Percentiles rank a stretch among this genome's conserved stretches.
These are phyloP conservation scores for Fusarium graminum DNA, from an alignment of 2,329 filamentous ascomycete genomes.

Conservation along the genomic window DNA sequence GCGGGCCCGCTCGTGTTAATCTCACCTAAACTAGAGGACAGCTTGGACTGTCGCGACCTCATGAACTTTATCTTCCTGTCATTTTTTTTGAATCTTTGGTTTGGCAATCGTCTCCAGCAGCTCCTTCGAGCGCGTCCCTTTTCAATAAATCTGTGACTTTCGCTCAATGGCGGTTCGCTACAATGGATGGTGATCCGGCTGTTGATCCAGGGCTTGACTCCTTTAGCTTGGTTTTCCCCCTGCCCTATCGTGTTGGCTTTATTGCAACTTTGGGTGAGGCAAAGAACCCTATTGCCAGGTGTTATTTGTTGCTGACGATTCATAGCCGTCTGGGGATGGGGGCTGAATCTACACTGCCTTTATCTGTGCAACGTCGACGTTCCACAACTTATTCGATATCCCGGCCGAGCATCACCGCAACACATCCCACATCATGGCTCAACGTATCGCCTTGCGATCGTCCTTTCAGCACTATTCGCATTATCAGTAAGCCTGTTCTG, in stretches of 20 bases:
- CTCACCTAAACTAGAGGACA: constrained; percentile 43
- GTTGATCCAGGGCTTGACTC: constrained; percentile 81
- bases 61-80: constrained; percentile 33
- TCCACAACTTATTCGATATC: constrained; percentile 87
- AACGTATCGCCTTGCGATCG: constrained; percentile 85
- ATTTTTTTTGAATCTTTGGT: constrained; percentile 29
- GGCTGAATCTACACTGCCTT: constrained; percentile 89
- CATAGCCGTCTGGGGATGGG: constrained; percentile 94
- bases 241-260: constrained; percentile 90
- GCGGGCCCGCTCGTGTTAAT: constrained; percentile 37
- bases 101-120: constrained; percentile 3
- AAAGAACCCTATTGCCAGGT: constrained; percentile 1
- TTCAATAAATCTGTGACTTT: constrained; percentile 2
- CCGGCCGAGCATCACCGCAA: constrained; percentile 75
- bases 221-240: constrained; percentile 87
- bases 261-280: constrained; percentile 83
- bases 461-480: constrained; percentile 78
- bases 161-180: constrained; percentile 46
- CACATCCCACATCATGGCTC: constrained; percentile 83
- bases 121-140: constrained; percentile 14
- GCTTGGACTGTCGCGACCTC: constrained; percentile 46
- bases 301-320: constrained; percentile 22
- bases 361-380: constrained; percentile 86
- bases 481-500: constrained; percentile 86
- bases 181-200: constrained; percentile 80